These are phyloP conservation scores for Populus tomentosa DNA, from an alignment of 441 rosid species.

Conservation along the genomic window DNA sequence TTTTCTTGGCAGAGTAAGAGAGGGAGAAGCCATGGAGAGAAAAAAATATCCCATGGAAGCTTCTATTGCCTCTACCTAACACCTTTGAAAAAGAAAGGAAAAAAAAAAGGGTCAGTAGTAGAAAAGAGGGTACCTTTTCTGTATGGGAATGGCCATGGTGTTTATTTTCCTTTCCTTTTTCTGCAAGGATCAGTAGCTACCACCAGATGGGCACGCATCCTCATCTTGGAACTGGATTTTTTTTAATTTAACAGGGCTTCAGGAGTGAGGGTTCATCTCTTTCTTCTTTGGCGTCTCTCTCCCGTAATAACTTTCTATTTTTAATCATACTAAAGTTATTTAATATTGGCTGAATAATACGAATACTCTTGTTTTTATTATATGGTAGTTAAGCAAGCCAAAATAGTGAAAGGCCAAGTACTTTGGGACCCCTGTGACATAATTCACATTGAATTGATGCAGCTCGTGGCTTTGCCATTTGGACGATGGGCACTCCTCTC, in stretches of 20 bases:
- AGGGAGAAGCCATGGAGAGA: too few species aligned
- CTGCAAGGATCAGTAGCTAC: conserved; percentile 8
- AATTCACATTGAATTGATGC: too few species aligned
- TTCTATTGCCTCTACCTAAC: conserved; percentile 56
- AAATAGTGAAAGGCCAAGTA: too few species aligned
- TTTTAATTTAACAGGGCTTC: not conserved
- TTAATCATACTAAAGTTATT: too few species aligned
- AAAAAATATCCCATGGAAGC: conserved; percentile 37
- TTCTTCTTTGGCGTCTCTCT: not conserved
- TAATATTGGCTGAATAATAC: too few species aligned
- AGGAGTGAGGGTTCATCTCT: not conserved
- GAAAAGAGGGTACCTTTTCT: conserved; percentile 28
- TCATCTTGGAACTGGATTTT: not conserved
- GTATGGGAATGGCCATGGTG: conserved; percentile 16
- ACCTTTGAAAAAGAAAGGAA: conserved; percentile 26
- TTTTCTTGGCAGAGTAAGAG: conserved; percentile 13
- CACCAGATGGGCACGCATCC: not conserved
- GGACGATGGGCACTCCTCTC: not conserved
- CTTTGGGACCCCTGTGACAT: not conserved
- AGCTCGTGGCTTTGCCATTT: too few species aligned
- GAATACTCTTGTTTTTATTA: too few species aligned
- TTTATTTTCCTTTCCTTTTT: not conserved
- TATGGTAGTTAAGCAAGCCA: not conserved
- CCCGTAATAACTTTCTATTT: too few species aligned
- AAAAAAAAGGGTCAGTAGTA: conserved; percentile 13